A percentile compares a stretch with the other conserved stretches of the same genome.
These are phyloP conservation scores for Neobulgaria alba DNA, from an alignment of 2,329 filamentous ascomycete species.

Conservation along the genomic window DNA sequence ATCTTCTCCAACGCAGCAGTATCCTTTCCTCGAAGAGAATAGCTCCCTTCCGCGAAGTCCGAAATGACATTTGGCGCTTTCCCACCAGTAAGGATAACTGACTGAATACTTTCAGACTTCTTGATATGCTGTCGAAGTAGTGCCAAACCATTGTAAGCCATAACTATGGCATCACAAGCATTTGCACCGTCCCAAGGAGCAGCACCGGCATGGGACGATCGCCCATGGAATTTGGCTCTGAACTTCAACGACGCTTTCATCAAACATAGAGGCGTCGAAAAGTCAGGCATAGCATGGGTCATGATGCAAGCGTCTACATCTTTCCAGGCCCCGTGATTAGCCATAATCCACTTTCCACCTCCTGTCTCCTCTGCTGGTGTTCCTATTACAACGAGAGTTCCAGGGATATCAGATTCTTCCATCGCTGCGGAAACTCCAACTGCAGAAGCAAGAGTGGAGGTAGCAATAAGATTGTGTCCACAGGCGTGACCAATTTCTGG, in stretches of 20 bases:
- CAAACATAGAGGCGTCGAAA: slow-evolving; percentile 1
- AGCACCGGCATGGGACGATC: slow-evolving; percentile 29
- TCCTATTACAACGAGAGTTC: slow-evolving; percentile 22
- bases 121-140: slow-evolving; percentile 24
- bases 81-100: slow-evolving; percentile 31
- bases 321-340: slow-evolving; percentile 34
- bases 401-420: slow-evolving; percentile 9
- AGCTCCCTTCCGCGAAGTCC: slow-evolving; percentile 3
- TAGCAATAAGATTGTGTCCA: slow-evolving; percentile 35
- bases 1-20: not conserved
- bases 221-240: slow-evolving; percentile 15
- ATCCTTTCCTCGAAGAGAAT: not conserved
- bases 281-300: slow-evolving; percentile 25
- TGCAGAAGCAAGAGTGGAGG: slow-evolving; percentile 28
- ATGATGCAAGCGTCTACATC: slow-evolving; percentile 31
- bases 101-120: slow-evolving; percentile 26
- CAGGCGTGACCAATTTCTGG: slow-evolving; percentile 33
- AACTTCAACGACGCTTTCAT: slow-evolving; percentile 6
- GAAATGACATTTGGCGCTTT: slow-evolving; percentile 32
- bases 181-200: slow-evolving; percentile 31
- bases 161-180: slow-evolving; percentile 30
- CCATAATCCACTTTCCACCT: slow-evolving; percentile 33
- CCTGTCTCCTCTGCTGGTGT: slow-evolving; percentile 16
- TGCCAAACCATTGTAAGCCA: slow-evolving; percentile 27
- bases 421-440: slow-evolving; percentile 25